These are phyloP conservation scores for Erodium trifolium DNA, from an alignment of 441 rosid species.

Conservation along the genomic window DNA sequence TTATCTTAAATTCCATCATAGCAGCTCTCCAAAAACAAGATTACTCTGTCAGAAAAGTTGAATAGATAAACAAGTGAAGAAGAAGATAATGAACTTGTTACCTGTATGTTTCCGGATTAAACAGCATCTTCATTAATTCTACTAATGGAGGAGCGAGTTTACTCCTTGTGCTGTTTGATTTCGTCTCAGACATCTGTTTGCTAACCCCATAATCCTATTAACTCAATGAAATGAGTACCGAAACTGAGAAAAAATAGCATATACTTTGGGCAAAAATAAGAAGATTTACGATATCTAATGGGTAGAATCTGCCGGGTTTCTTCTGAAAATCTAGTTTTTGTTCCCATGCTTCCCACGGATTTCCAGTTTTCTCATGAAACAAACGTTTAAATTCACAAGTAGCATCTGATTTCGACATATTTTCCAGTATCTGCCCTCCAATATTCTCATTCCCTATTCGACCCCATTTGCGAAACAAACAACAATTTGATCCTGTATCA, in stretches of 20 bases:
- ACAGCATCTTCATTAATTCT: slow-evolving; percentile 82
- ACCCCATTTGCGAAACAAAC: slow-evolving; percentile 92
- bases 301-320: slow-evolving; percentile 81
- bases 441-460: slow-evolving; percentile 82
- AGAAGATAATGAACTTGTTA: slow-evolving; percentile 7
- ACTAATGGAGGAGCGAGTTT: slow-evolving; percentile 57
- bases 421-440: slow-evolving; percentile 67
- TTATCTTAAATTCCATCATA: slow-evolving; percentile 19
- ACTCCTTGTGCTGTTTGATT: slow-evolving; percentile 36
- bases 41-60: slow-evolving; percentile 14
- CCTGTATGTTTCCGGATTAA: slow-evolving; percentile 90
- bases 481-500: slow-evolving; percentile 68
- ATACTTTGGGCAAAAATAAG: neutral
- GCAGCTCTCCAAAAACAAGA: slow-evolving; percentile 62
- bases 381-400: slow-evolving; percentile 62
- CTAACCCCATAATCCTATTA: slow-evolving; percentile 86
- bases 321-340: slow-evolving; percentile 63
- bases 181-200: slow-evolving; percentile 46
- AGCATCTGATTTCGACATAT: slow-evolving; percentile 72
- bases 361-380: slow-evolving; percentile 89
- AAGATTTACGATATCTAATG: slow-evolving; percentile 68
- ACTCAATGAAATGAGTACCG: slow-evolving; percentile 4
- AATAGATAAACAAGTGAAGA: slow-evolving; percentile 4
- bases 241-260: neutral
- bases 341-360: slow-evolving; percentile 90